A percentile compares a stretch with the other conserved stretches of the same genome.
Evolutionary conservation across 352 stramenopile species (phyloP).

Genomic region (Phytophthora idaei): DNA sequence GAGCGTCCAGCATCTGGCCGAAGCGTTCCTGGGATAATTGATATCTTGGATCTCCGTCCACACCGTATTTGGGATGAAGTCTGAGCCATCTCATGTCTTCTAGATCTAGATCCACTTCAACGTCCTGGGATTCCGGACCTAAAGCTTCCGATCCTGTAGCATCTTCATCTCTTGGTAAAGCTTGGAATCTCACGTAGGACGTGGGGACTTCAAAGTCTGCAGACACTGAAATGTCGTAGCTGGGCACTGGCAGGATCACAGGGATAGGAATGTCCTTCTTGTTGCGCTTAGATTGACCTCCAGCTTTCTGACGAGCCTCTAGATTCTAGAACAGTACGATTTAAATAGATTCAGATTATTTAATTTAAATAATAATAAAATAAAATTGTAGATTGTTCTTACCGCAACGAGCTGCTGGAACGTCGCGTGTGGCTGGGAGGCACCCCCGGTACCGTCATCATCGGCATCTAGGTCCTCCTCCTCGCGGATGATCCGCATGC

Average conservation of each 20-base stretch:
- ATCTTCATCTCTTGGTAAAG: slow-evolving; percentile 47
- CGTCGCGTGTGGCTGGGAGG: slow-evolving; percentile 46
- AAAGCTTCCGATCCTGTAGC: slow-evolving; percentile 24
- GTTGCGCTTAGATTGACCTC: slow-evolving; percentile 50
- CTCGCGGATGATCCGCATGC: slow-evolving; percentile 83
- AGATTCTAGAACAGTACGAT: slow-evolving; percentile 41
- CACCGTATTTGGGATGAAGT: slow-evolving; percentile 82
- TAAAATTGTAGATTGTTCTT: slow-evolving; percentile 9
- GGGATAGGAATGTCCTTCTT: slow-evolving; percentile 91
- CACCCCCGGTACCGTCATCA: slow-evolving; percentile 46
- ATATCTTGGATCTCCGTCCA: slow-evolving; percentile 80
- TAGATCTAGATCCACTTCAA: slow-evolving; percentile 81
- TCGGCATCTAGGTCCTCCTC: slow-evolving; percentile 82
- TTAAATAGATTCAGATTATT: neutral
- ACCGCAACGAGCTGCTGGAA: slow-evolving; percentile 83
- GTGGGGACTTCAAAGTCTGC: slow-evolving; percentile 76
- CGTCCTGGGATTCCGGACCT: slow-evolving; percentile 46
- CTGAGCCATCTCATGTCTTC: slow-evolving; percentile 90
- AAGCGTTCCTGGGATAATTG: slow-evolving; percentile 71
- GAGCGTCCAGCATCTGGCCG: slow-evolving; percentile 84
- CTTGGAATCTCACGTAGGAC: slow-evolving; percentile 86
- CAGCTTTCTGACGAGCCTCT: slow-evolving; percentile 58
- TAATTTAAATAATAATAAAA: slow-evolving; percentile 8
- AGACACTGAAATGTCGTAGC: slow-evolving; percentile 71
- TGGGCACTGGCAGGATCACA: slow-evolving; percentile 68